Conservation (phyloP, 169 alveolate genomes). For the Babesia bigemina region DNA sequence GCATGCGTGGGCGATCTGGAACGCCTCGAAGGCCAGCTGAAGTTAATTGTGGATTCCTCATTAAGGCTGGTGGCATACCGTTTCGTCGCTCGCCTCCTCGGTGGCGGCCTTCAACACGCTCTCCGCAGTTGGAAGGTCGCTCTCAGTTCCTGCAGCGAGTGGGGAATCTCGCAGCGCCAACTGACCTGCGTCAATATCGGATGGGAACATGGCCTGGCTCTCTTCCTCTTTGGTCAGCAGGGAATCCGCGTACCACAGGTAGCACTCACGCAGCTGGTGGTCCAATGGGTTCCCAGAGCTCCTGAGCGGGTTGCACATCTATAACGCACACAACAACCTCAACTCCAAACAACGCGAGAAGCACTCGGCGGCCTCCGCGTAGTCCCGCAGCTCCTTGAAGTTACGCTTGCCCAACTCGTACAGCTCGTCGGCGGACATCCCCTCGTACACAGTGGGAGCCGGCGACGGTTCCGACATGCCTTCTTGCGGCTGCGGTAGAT, state of each 20-base stretch:
- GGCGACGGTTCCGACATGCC: background rate
- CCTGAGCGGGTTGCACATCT: slow-evolving; percentile 8
- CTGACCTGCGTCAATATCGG: slow-evolving; percentile 39
- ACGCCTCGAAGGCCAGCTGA: slow-evolving; percentile 66
- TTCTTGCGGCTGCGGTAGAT: background rate
- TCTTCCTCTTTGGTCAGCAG: slow-evolving; percentile 69
- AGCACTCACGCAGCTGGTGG: slow-evolving; percentile 41
- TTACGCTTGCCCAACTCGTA: slow-evolving; percentile 42
- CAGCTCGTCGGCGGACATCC: slow-evolving; percentile 57
- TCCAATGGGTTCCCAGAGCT: slow-evolving; percentile 50
- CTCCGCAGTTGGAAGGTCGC: slow-evolving; percentile 47
- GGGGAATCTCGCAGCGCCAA: background rate
- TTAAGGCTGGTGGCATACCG: slow-evolving; percentile 16
- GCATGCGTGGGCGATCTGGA: slow-evolving; percentile 57
- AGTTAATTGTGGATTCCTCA: background rate
- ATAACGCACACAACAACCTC: slow-evolving; percentile 9
- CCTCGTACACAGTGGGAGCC: slow-evolving; percentile 28
- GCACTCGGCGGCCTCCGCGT: slow-evolving; percentile 63
- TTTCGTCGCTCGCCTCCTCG: slow-evolving; percentile 42
- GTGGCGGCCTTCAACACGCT: slow-evolving; percentile 42
- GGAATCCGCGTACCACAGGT: slow-evolving; percentile 72
- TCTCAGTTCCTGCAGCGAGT: slow-evolving; percentile 22
- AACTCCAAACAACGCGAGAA: slow-evolving; percentile 63
- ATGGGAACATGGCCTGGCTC: slow-evolving; percentile 43
- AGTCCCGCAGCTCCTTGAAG: slow-evolving; percentile 44